Evolutionary conservation across 1,284 basidiomycete species (phyloP).

Genomic region (Inonotus hispidus): DNA sequence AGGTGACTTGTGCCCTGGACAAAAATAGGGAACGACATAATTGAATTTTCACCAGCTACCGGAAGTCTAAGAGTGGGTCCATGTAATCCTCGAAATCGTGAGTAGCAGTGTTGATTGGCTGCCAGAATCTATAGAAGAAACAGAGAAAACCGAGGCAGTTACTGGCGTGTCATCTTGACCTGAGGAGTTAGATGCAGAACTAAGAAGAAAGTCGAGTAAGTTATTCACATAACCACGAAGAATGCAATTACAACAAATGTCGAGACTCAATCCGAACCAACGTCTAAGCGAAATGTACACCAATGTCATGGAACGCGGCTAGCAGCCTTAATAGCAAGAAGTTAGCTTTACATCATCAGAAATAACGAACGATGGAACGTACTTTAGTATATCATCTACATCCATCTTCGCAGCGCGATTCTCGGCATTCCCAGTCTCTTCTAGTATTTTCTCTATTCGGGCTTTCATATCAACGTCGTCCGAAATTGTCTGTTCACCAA

Average conservation of each 20-base stretch:
- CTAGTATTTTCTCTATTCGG: slow-evolving; percentile 74
- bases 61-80: too few relatives aligned
- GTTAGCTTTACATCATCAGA: slow-evolving; percentile 3
- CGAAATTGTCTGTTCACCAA: slow-evolving; percentile 55
- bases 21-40: neutral
- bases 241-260: neutral
- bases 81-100: too few relatives aligned
- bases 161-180: too few relatives aligned
- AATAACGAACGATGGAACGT: slow-evolving; percentile 23
- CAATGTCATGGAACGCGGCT: slow-evolving; percentile 77
- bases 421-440: slow-evolving; percentile 61
- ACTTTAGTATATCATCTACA: slow-evolving; percentile 80
- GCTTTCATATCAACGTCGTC: slow-evolving; percentile 67
- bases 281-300: slow-evolving; percentile 76
- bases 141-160: too few relatives aligned
- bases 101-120: too few relatives aligned
- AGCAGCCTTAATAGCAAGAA: slow-evolving; percentile 42
- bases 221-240: too few relatives aligned
- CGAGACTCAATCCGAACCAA: neutral
- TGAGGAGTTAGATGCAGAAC: too few relatives aligned
- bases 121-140: too few relatives aligned
- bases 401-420: slow-evolving; percentile 80
- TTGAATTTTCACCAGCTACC: too few relatives aligned
- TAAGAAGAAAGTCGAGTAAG: too few relatives aligned
- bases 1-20: neutral